Evolutionary conservation across 73 alveolate genomes (phyloP), one percentile per base, ranked within the genome.

Genomic region (Paramecium tetraurelia): DNA sequence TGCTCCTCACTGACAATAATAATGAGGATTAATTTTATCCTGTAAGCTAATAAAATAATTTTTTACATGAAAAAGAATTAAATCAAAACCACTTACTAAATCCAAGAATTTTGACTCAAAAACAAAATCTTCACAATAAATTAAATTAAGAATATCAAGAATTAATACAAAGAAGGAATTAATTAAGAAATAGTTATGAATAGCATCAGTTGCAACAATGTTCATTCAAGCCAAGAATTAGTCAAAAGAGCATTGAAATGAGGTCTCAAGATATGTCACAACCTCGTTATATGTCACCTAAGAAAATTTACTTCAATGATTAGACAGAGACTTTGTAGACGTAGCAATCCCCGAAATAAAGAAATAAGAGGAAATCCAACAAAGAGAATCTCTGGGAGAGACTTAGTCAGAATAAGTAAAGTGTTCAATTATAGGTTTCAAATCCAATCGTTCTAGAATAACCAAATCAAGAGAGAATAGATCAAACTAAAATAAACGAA

Each of bases 221-320:
- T 41, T 75, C 87, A 75, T 75, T 75, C 27, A 41, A 24, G 10
- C 87, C 87, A 35, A 38, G 46, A 20, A 75, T 75, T 5, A 75
- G 87, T 75, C 9, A 75, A 5, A 75, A 38, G 21, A 75, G 87
- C n/a, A 18, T 35, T n/a, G 58, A 75, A 75, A 75, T 75, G 58
- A 41, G 21, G n/a, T 75, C 58, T 21, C 8, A 75, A 38, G 59
- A 75, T 75, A 41, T 11, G 33, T 21, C 33, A 75, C 27, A 35
- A 35, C 87, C 87, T 22, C 38, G 87, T n/a, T 75, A 75, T 18
- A 38, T 75, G 59, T 75, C 87, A 35, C 87, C 87, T 8, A 75
- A 41, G n/a, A 75, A 75, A 35, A 12, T 31, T 14, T 75, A 22
- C 21, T 14, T 14, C 7, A 1, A 75, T 1, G 59, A 41, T 31